Conservation (phyloP, 164 flowering plant genomes). For the Cinnamomum chago region DNA sequence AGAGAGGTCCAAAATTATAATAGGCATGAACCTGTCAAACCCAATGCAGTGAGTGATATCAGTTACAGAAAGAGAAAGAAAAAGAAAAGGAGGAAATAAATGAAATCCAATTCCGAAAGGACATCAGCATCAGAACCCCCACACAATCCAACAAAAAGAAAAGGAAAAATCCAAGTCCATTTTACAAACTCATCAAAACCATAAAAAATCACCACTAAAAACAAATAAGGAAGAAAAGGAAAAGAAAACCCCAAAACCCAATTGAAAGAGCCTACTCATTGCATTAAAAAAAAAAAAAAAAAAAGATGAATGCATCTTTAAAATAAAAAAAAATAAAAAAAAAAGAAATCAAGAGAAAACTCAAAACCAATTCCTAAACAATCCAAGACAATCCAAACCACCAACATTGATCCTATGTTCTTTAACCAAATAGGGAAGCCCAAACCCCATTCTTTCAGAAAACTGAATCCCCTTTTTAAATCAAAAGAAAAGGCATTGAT, state of each 20-base stretch:
- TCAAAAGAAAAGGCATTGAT: neutral
- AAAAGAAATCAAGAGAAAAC: neutral
- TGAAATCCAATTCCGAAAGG: conserved; percentile 5
- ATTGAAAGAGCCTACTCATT: neutral
- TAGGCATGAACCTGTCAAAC: conserved; percentile 56
- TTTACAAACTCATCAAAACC: neutral
- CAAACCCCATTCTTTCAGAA: conserved; percentile 1
- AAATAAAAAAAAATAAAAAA: neutral
- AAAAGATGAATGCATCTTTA: neutral
- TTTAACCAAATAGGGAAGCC: neutral
- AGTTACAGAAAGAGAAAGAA: conserved; percentile 6
- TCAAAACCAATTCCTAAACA: neutral
- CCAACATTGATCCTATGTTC: neutral
- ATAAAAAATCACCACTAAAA: neutral
- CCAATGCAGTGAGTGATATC: conserved; percentile 14
- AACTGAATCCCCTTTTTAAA: neutral
- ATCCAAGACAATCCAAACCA: neutral
- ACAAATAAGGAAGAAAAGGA: neutral
- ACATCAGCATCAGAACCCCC: conserved; percentile 1
- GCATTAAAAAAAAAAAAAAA: neutral
- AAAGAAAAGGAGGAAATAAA: neutral
- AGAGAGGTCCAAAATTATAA: conserved; percentile 69
- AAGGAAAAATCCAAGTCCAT: conserved; percentile 1
- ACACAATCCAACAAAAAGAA: neutral
- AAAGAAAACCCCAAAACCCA: neutral